Evolutionary conservation across 441 rosid species (phyloP), one percentile per base, ranked within the genome.

Genomic region (Pelargonium australe): DNA sequence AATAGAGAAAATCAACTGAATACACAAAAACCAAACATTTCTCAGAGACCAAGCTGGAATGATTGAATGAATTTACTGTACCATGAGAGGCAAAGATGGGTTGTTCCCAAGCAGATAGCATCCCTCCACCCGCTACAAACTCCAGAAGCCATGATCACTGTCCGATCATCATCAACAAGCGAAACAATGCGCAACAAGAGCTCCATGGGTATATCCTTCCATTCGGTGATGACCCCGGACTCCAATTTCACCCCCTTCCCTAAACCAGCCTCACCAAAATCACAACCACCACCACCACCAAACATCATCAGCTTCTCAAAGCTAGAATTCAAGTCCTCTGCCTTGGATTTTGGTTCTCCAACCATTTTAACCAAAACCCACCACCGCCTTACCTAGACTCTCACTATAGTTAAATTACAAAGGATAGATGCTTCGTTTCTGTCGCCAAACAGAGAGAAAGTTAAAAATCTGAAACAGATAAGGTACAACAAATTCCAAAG

Each of bases 91-190:
- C 83, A 85, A 47, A 94, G 90, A 74, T 84, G 91, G 40, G 95
- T 87, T 68, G 87, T 86, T 61, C 92, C 99, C 78, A 88, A 73
- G 69, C 86, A 79, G 64, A 89, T 76, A 28, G 90, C 88, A 79
- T 91, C 99, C 73, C 96, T 89, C 99, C 99, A 94, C 9, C 95
- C 95, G 74, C 84, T 78, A 28, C 92, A 94, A 75, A 94, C 87
- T 71, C 89, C 92, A 76, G 96, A 88, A 75, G 95, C 97, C 73
- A 75, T 76, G 62, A 94, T 80, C 4, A 84, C 79, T 0, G 89
- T 91, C 63, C 90, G 93, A 80, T 91, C 97, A 85, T 88, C 95
- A 17, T 75, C 74, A 16, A 86, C 91, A 62, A 89, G 92, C 1
- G 85, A 81, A 68, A 87, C 73, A 55, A 94, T 86, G 74, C 88